phyloP scores from a whole-genome alignment of 164 flowering plant genomes.

The Euptelea pleiosperma region DNA sequence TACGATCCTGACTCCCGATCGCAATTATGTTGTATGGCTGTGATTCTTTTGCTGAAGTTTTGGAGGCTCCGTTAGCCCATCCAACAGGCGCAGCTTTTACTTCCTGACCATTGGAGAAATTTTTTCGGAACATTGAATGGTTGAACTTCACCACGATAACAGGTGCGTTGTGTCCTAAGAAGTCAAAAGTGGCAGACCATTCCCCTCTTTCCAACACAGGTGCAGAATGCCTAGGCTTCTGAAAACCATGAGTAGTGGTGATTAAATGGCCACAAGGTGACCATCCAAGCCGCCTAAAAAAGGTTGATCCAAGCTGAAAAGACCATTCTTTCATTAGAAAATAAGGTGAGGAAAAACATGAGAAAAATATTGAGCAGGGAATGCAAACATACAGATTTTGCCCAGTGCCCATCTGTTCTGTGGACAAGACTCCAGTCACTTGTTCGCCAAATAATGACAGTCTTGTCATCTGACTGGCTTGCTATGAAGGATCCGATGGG shows the following conservation, averaged over 20 bases:
- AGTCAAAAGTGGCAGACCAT: constrained; percentile 98
- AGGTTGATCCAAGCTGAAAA: constrained; percentile 96
- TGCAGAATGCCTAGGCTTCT: constrained; percentile 98
- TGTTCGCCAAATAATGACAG: constrained; percentile 98
- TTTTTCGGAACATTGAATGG: constrained; percentile 92
- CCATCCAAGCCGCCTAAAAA: constrained; percentile 99
- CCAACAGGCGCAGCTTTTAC: constrained; percentile 59
- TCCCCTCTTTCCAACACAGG: constrained; percentile 99
- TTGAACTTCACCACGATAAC: constrained; percentile 90
- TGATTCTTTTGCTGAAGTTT: constrained; percentile 63
- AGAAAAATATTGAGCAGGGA: background rate
- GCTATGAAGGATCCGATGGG: constrained; percentile 98
- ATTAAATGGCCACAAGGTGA: constrained; percentile 99
- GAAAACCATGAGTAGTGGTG: constrained; percentile 98
- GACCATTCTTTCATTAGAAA: constrained; percentile 14
- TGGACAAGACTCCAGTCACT: constrained; percentile 99
- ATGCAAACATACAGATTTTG: constrained; percentile 76
- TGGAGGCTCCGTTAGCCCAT: constrained; percentile 84
- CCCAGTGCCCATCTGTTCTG: constrained; percentile 97
- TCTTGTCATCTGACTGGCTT: constrained; percentile 98
- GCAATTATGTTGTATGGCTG: constrained; percentile 94
- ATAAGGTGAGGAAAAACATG: background rate
- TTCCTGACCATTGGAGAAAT: constrained; percentile 48
- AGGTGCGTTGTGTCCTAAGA: constrained; percentile 99
- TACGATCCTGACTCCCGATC: constrained; percentile 98